phyloP scores from a whole-genome alignment of 768 basidiomycete species.

The Leucocoprinus leucothites region DNA sequence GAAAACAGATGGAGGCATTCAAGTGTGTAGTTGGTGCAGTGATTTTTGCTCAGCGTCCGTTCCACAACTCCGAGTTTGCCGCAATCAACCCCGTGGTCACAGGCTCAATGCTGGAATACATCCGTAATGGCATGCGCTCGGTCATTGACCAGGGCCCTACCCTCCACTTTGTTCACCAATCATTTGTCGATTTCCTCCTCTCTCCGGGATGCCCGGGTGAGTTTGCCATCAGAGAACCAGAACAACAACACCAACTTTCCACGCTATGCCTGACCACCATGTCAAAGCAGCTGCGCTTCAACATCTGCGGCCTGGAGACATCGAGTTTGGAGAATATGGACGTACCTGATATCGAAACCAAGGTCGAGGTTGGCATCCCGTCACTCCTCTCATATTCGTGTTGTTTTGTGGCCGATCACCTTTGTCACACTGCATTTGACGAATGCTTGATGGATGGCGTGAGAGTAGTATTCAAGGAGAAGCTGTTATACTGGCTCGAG shows the following conservation, averaged over 20 bases:
- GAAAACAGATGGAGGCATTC: slow-evolving; percentile 10
- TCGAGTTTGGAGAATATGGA: slow-evolving; percentile 27
- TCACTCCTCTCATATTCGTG: slow-evolving; percentile 26
- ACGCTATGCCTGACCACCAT: slow-evolving; percentile 22
- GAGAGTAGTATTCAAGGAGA: slow-evolving; percentile 18
- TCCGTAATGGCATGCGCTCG: slow-evolving; percentile 19
- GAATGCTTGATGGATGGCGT: slow-evolving; percentile 12
- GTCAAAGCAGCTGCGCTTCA: slow-evolving; percentile 28
- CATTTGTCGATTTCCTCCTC: slow-evolving; percentile 26
- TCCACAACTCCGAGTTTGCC: slow-evolving; percentile 11
- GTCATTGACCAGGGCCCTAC: slow-evolving; percentile 14
- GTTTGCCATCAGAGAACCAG: slow-evolving; percentile 17
- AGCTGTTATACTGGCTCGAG: slow-evolving; percentile 30
- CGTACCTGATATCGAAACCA: slow-evolving; percentile 18
- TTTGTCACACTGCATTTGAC: slow-evolving; percentile 9
- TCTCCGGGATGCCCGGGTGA: slow-evolving; percentile 11
- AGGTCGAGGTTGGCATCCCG: slow-evolving; percentile 21
- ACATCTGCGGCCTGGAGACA: slow-evolving; percentile 29
- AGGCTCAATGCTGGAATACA: slow-evolving; percentile 14
- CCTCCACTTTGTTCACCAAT: slow-evolving; percentile 21
- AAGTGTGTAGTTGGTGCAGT: slow-evolving; percentile 19
- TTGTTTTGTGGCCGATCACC: slow-evolving; percentile 29
- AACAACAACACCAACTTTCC: slow-evolving; percentile 19
- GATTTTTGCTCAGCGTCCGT: slow-evolving; percentile 21
- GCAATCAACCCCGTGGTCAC: not conserved